Conservation (phyloP, 768 basidiomycete species). For the Boletus huronensis region DNA sequence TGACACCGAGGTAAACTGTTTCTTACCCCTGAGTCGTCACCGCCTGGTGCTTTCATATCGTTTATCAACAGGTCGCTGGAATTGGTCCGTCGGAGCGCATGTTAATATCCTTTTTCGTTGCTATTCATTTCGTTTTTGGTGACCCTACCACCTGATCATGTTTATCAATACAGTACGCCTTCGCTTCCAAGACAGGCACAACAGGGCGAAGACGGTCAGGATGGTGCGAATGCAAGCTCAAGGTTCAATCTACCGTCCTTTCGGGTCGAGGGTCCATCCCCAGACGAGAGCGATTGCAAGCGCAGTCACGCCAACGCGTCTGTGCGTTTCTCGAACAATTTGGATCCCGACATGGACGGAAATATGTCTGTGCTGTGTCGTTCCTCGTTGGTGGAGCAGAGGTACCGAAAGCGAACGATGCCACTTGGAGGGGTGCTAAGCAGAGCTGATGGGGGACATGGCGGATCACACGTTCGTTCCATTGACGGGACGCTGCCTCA, state of each 20-base stretch:
- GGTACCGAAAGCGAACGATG: not conserved
- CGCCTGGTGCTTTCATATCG: not conserved
- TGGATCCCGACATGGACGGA: not conserved
- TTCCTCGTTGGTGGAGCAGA: not conserved
- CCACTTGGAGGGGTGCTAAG: too few relatives aligned
- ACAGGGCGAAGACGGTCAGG: not conserved
- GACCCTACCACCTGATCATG: constrained; percentile 9
- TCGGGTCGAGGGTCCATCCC: constrained; percentile 16
- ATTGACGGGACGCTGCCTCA: not conserved
- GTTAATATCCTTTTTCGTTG: constrained; percentile 14
- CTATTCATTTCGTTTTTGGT: constrained; percentile 9
- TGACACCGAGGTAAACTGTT: constrained; percentile 9
- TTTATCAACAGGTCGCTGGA: constrained; percentile 8
- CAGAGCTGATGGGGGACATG: not conserved
- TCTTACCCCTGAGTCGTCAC: not conserved
- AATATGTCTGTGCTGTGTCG: not conserved
- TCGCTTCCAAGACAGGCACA: constrained; percentile 8
- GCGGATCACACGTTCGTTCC: not conserved
- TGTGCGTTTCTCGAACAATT: not conserved
- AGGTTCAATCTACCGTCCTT: constrained; percentile 18
- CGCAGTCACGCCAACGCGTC: not conserved
- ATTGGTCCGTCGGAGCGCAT: constrained; percentile 6
- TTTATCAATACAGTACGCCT: constrained; percentile 4
- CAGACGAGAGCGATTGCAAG: not conserved
- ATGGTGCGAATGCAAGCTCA: constrained; percentile 7